Percentiles rank a stretch among this genome's conserved stretches.
These are phyloP conservation scores for Ophiostoma novo-ulmi DNA, from an alignment of 2,329 filamentous ascomycete species.

Conservation along the genomic window DNA sequence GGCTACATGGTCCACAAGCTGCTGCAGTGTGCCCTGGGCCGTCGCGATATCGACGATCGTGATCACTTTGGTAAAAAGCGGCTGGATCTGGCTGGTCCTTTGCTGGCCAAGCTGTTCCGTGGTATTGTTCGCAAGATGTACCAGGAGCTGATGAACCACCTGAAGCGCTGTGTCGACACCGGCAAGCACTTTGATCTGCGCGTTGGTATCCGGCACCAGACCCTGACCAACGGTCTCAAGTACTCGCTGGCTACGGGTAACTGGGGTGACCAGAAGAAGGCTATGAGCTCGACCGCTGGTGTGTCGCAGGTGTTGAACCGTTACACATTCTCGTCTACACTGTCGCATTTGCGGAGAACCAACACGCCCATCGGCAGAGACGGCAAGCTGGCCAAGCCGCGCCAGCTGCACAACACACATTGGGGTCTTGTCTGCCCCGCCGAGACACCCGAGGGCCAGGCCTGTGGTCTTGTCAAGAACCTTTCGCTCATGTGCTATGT, in stretches of 20 bases:
- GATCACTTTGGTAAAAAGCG: slow-evolving; percentile 99
- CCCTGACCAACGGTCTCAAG: slow-evolving; percentile 88
- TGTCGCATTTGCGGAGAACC: slow-evolving; percentile 93
- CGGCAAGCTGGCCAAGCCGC: slow-evolving; percentile 95
- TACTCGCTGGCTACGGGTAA: slow-evolving; percentile 97
- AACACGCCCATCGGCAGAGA: slow-evolving; percentile 97
- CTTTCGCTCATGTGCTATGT: slow-evolving; percentile 97
- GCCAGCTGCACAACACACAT: slow-evolving; percentile 96
- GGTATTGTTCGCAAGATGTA: slow-evolving; percentile 86
- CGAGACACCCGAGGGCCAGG: slow-evolving; percentile 96
- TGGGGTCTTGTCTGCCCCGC: slow-evolving; percentile 97
- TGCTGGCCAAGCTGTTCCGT: slow-evolving; percentile 94
- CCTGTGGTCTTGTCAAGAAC: slow-evolving; percentile 97
- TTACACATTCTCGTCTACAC: slow-evolving; percentile 92
- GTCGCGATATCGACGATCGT: slow-evolving; percentile 90
- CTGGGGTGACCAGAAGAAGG: slow-evolving; percentile 99
- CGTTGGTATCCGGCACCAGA: slow-evolving; percentile 83
- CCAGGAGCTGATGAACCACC: slow-evolving; percentile 82
- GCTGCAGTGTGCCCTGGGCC: slow-evolving; percentile 85
- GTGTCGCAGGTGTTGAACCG: slow-evolving; percentile 97
- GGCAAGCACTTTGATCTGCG: slow-evolving; percentile 85
- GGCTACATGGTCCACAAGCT: slow-evolving; percentile 98
- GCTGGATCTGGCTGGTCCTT: slow-evolving; percentile 85
- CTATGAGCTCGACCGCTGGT: slow-evolving; percentile 87
- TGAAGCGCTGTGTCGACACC: slow-evolving; percentile 86